phyloP scores from a whole-genome alignment of 139 green algal species.

The Chlamydomonas sphaeroides region DNA sequence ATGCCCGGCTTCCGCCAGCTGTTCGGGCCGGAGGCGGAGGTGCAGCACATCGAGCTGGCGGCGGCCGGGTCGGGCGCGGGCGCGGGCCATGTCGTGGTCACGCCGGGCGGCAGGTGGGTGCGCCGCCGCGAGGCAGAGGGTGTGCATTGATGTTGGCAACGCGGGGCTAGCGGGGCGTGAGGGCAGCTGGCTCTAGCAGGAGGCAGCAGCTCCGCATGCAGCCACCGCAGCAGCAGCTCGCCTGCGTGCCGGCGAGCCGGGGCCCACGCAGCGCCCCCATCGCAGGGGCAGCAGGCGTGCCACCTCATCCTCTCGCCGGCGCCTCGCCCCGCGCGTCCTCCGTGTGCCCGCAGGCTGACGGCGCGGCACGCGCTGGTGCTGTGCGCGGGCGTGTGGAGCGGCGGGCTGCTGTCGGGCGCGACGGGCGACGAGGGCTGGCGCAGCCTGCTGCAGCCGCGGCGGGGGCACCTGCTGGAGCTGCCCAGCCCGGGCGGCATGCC shows the following conservation, averaged over 20 bases:
- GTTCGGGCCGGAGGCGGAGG: constrained; percentile 35
- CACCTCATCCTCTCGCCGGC: too few relatives aligned
- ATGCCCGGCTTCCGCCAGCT: constrained; percentile 23
- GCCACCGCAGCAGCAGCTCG: too few relatives aligned
- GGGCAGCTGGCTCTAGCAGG: too few relatives aligned
- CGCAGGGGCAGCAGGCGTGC: too few relatives aligned
- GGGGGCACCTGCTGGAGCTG: constrained; percentile 77
- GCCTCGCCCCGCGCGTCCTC: too few relatives aligned
- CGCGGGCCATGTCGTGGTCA: constrained; percentile 11
- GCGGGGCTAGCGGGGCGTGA: too few relatives aligned
- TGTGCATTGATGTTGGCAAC: too few relatives aligned
- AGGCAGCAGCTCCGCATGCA: too few relatives aligned
- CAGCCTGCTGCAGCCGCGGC: constrained; percentile 62
- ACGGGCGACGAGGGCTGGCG: constrained; percentile 56
- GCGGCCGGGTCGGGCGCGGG: not conserved
- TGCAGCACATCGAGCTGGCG: constrained; percentile 31
- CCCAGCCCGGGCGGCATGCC: constrained; percentile 58
- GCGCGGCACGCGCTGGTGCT: constrained; percentile 63
- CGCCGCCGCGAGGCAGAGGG: too few relatives aligned
- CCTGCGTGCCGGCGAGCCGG: too few relatives aligned
- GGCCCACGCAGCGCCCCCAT: too few relatives aligned
- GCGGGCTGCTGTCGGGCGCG: constrained; percentile 49
- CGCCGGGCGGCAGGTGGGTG: not conserved
- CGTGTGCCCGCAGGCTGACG: constrained; percentile 48
- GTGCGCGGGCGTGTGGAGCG: constrained; percentile 76